Evolutionary conservation across 2,329 filamentous ascomycete genomes (phyloP).

Genomic region (Apiospora sp.): DNA sequence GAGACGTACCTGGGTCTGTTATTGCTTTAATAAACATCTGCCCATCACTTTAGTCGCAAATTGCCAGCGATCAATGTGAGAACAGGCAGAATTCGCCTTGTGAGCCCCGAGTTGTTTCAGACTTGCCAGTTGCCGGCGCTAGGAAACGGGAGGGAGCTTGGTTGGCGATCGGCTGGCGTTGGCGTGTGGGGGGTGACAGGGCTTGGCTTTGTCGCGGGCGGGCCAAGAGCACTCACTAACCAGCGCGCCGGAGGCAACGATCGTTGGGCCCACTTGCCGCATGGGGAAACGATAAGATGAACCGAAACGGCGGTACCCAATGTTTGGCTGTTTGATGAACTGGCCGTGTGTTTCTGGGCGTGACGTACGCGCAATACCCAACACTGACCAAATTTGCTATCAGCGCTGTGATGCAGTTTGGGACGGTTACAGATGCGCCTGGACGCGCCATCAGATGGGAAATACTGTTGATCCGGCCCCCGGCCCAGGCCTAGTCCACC

Average conservation of each 20-base stretch:
- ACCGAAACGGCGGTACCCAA: slow-evolving; percentile 13
- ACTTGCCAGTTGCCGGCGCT: not conserved
- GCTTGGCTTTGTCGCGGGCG: slow-evolving; percentile 12
- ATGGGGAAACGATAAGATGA: slow-evolving; percentile 9
- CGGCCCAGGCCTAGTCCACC: too few relatives aligned
- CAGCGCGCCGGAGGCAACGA: not conserved
- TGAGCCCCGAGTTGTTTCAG: slow-evolving; percentile 18
- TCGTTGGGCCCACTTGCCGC: slow-evolving; percentile 7
- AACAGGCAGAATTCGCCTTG: not conserved
- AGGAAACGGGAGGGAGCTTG: not conserved
- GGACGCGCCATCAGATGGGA: not conserved
- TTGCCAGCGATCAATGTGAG: not conserved
- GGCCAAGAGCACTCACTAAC: not conserved
- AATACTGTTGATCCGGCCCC: not conserved
- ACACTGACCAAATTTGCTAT: not conserved
- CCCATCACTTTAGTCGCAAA: not conserved
- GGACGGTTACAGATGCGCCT: not conserved
- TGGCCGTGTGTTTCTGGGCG: not conserved
- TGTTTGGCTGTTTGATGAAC: slow-evolving; percentile 8
- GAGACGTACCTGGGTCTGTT: not conserved
- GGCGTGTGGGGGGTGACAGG: not conserved
- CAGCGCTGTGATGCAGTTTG: not conserved
- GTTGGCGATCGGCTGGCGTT: not conserved
- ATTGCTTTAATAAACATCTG: not conserved
- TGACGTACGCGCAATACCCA: not conserved